Base-by-base conservation (phyloP, 768 basidiomycete genomes). In the Termitomyces heimii region DNA sequence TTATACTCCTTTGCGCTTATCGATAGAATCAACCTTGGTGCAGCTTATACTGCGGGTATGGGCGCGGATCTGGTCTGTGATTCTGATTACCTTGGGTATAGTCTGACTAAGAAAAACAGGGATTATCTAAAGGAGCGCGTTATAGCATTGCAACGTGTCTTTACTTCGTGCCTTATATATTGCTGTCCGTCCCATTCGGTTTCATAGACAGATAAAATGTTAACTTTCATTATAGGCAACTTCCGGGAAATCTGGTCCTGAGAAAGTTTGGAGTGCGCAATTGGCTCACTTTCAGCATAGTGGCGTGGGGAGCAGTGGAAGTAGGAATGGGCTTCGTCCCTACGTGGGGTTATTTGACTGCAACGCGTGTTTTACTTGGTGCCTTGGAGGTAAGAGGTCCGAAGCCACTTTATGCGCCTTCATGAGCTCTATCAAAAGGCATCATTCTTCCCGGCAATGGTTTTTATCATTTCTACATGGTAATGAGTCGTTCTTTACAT, bases 391-490 rank as follows among this genome's bases (percentile, higher is more conserved):
- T 75, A 54, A 57, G 66, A n/a, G 42, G 40, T 28, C 18, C 20
- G 40, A 28, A 45, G 28, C 24, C 39, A 31, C 26, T 42, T 28
- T 37, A 43, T 50, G 34, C 14, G 46, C 28, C 28, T 47, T 44
- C 39, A 26, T 35, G 51, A 60, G 31, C 45, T 58, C 49, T 35
- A 45, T 54, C 16, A 16, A 39, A 48, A 76, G 79, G 74, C 77
- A 5, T 71, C 75, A 12, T 77, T 78, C 60, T 78, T 77, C 65
- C 77, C 79, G 18, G 71, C 73, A 9, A 67, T 80, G 59, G 61
- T 79, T 10, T 79, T 75, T 62, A 69, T 81, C 52, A 75, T 80
- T 42, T 74, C 77, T 4, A 76, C 76, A 34, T 79, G 79, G 78
- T 75, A 62, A 53, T 56, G 22, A 43, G 16, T 10, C 6, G 16